These are phyloP conservation scores for Chlamydomonas reinhardtii DNA, from an alignment of 163 green algal genomes.

Conservation along the genomic window DNA sequence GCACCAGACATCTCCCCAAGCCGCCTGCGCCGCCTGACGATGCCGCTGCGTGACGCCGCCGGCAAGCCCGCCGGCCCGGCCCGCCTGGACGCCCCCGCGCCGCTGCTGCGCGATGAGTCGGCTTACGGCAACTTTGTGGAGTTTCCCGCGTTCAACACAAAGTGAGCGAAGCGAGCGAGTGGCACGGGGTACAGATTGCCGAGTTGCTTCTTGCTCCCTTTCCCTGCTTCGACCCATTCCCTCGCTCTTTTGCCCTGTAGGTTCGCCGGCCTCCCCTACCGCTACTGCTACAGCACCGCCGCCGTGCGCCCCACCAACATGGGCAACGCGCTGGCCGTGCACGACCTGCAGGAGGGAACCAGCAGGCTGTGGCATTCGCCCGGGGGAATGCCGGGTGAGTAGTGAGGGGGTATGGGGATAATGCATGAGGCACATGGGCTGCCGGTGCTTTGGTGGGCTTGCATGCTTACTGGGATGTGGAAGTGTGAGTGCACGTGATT, in stretches of 20 bases:
- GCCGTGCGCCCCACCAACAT: conserved; percentile 76
- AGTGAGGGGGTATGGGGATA: background rate
- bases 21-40: conserved; percentile 55
- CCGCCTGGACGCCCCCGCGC: conserved; percentile 31
- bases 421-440: too few relatives aligned
- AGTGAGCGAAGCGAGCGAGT: background rate
- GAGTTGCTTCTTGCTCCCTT: background rate
- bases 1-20: conserved; percentile 46
- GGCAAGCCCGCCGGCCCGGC: conserved; percentile 25
- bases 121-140: conserved; percentile 66
- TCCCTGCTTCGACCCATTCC: background rate
- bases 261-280: conserved; percentile 37
- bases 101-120: conserved; percentile 62
- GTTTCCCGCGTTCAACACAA: conserved; percentile 70
- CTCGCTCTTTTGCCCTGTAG: background rate
- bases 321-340: conserved; percentile 81
- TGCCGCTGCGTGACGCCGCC: conserved; percentile 57
- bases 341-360: conserved; percentile 67
- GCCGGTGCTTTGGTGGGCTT: too few relatives aligned
- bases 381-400: conserved; percentile 59
- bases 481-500: too few relatives aligned
- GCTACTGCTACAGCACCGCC: conserved; percentile 73
- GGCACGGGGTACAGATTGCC: too few relatives aligned
- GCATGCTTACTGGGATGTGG: too few relatives aligned
- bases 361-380: conserved; percentile 75